phyloP scores from a whole-genome alignment of 2,329 filamentous ascomycete genomes.

The Epichloe coenophiala region DNA sequence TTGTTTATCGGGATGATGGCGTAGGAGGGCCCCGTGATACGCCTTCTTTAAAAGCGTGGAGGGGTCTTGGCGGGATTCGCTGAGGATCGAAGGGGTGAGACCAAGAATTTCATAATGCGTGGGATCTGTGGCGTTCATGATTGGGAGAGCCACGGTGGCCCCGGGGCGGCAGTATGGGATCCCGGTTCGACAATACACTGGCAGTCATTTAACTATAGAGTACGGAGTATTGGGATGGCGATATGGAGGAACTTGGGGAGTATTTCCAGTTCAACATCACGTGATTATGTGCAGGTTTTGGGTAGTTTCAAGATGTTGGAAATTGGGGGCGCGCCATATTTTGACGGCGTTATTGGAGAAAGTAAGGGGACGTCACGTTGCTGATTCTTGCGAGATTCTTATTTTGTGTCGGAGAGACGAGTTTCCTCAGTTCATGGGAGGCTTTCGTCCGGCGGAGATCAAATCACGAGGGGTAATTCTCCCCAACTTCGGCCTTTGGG shows the following conservation, averaged over 20 bases:
- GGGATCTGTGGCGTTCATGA: constrained; percentile 7
- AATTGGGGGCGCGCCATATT: not conserved
- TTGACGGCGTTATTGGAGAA: too few species aligned
- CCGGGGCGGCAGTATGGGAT: not conserved
- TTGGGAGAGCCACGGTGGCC: too few species aligned
- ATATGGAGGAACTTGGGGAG: not conserved
- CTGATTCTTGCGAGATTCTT: too few species aligned
- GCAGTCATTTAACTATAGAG: too few species aligned
- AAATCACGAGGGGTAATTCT: too few species aligned
- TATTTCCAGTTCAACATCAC: not conserved
- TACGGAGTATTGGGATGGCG: not conserved
- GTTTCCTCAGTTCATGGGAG: too few species aligned
- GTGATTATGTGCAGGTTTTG: constrained; percentile 4
- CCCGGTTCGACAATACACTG: too few species aligned
- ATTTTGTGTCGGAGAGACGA: too few species aligned
- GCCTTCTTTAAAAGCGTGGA: constrained; percentile 43
- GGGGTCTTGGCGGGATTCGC: constrained; percentile 26
- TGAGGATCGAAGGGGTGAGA: constrained; percentile 35
- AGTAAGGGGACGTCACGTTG: too few species aligned
- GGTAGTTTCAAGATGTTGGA: not conserved
- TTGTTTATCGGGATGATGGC: constrained; percentile 51
- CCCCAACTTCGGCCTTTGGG: too few species aligned
- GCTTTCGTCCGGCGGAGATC: too few species aligned
- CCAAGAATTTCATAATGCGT: constrained; percentile 50
- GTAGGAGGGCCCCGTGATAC: constrained; percentile 51